Conservation (phyloP, 305 asterid genomes). For the Caryopteris hybrid region DNA sequence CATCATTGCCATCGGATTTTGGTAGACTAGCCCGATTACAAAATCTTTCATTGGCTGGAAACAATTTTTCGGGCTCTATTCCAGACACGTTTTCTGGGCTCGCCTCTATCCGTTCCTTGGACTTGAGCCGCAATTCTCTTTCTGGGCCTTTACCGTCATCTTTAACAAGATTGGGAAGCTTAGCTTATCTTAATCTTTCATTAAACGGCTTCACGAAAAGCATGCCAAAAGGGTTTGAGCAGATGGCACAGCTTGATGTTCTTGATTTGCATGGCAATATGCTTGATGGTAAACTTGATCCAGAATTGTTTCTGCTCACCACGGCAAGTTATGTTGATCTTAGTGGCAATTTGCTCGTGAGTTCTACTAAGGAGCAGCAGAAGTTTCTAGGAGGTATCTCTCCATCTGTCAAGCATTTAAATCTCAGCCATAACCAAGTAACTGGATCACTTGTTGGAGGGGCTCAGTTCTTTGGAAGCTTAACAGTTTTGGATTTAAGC, state of each 20-base stretch:
- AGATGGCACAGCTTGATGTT: constrained; percentile 59
- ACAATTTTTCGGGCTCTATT: constrained; percentile 73
- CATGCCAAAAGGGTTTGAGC: constrained; percentile 78
- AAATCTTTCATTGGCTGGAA: constrained; percentile 78
- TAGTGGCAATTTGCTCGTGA: constrained; percentile 61
- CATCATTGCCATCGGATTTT: constrained; percentile 59
- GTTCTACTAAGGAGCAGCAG: constrained; percentile 37
- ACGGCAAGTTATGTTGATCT: constrained; percentile 76
- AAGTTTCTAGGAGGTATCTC: constrained; percentile 52
- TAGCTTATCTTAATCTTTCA: constrained; percentile 75
- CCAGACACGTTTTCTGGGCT: constrained; percentile 74
- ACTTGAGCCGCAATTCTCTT: constrained; percentile 65
- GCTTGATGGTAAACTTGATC: constrained; percentile 72
- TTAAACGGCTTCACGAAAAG: constrained; percentile 51
- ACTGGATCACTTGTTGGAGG: constrained; percentile 71
- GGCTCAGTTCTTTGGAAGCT: constrained; percentile 52
- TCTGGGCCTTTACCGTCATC: constrained; percentile 68
- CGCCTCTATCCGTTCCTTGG: constrained; percentile 58
- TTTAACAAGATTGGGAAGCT: constrained; percentile 43
- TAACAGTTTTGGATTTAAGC: constrained; percentile 88
- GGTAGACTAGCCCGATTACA: constrained; percentile 53
- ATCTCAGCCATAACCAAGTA: constrained; percentile 69
- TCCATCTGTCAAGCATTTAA: constrained; percentile 56
- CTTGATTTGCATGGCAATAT: constrained; percentile 81
- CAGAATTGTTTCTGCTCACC: constrained; percentile 57